Conservation (phyloP, 306 rosid species). For the Myrica gale region DNA sequence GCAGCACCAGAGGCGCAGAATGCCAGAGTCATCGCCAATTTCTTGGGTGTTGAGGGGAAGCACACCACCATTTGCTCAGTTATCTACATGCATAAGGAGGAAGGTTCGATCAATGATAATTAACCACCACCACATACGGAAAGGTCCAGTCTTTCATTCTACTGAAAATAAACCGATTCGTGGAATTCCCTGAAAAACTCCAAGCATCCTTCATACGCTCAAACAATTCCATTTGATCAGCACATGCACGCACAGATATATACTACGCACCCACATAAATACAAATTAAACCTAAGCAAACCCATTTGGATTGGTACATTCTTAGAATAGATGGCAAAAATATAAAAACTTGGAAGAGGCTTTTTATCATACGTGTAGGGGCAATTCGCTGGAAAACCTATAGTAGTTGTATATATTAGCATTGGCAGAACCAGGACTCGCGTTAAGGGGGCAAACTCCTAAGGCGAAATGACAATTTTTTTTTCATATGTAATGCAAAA, state of each 20-base stretch:
- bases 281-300: neutral
- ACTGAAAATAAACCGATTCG: neutral
- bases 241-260: neutral
- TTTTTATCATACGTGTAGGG: slow-evolving; percentile 42
- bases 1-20: slow-evolving; percentile 62
- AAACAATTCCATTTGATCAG: neutral
- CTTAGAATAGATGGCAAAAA: neutral
- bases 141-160: too few relatives aligned
- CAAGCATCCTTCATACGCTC: neutral
- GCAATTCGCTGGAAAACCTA: slow-evolving; percentile 4
- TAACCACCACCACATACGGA: neutral
- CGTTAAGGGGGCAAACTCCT: too few relatives aligned
- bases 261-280: neutral
- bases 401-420: too few relatives aligned
- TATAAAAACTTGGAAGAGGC: slow-evolving; percentile 6
- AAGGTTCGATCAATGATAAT: neutral
- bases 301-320: neutral
- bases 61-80: slow-evolving; percentile 55
- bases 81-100: neutral
- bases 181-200: neutral
- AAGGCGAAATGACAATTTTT: too few relatives aligned
- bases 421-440: too few relatives aligned
- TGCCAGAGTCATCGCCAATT: slow-evolving; percentile 50
- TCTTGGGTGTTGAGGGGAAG: slow-evolving; percentile 76
- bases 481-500: too few relatives aligned